phyloP scores from a whole-genome alignment of 2,329 filamentous ascomycete genomes.

The Fusarium tricinctum region DNA sequence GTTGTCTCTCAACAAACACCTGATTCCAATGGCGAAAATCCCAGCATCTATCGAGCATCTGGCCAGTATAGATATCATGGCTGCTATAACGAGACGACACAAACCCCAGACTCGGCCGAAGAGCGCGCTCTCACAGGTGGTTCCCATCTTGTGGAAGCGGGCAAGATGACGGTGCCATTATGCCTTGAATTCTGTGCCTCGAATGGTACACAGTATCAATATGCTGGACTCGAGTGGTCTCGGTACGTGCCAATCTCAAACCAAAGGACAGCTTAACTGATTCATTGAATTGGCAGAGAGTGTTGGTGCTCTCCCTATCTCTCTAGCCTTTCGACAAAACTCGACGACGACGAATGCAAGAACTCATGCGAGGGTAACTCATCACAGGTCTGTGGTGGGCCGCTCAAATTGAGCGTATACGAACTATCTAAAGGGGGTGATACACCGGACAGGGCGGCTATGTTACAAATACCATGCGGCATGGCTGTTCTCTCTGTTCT shows the following conservation, averaged over 20 bases:
- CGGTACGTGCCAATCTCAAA: slow-evolving; percentile 50
- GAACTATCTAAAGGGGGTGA: slow-evolving; percentile 41
- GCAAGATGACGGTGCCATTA: slow-evolving; percentile 64
- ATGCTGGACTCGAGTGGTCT: slow-evolving; percentile 69
- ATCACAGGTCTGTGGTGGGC: slow-evolving; percentile 67
- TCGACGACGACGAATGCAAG: slow-evolving; percentile 64
- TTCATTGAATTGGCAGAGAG: slow-evolving; percentile 58
- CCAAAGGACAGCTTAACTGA: background rate
- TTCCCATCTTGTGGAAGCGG: slow-evolving; percentile 56
- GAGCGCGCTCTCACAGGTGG: slow-evolving; percentile 64
- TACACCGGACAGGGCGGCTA: slow-evolving; percentile 12
- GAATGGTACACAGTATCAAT: slow-evolving; percentile 58
- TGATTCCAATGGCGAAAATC: slow-evolving; percentile 12
- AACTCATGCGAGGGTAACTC: slow-evolving; percentile 68
- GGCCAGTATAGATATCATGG: slow-evolving; percentile 65
- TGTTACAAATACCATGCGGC: background rate
- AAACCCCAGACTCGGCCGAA: slow-evolving; percentile 56
- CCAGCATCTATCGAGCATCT: slow-evolving; percentile 55
- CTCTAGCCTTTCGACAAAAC: slow-evolving; percentile 60
- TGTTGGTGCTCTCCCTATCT: slow-evolving; percentile 71
- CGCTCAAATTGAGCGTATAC: slow-evolving; percentile 64
- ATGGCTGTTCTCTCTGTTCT: slow-evolving; percentile 13
- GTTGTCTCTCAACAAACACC: slow-evolving; percentile 35
- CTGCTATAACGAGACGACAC: slow-evolving; percentile 71
- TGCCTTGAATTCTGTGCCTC: slow-evolving; percentile 67